A percentile compares a stretch with the other conserved stretches of the same genome.
Evolutionary conservation across 1,284 basidiomycete species (phyloP).

Genomic region (Microbotryum violaceum): DNA sequence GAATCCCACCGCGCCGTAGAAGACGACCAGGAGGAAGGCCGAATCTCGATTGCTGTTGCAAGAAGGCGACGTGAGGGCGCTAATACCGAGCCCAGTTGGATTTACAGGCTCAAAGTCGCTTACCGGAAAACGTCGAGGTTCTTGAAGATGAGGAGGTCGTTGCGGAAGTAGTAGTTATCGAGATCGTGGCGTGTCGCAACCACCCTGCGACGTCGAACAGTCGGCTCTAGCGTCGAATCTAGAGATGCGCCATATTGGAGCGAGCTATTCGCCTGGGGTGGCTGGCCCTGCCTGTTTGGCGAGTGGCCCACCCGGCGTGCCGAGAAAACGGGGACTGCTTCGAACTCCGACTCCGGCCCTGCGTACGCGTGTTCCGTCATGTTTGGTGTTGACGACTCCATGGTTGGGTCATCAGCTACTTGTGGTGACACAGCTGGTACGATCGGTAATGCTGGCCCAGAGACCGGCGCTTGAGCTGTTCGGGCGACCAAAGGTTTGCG

Average conservation of each 20-base stretch:
- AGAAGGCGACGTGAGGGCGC: not conserved
- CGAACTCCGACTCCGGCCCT: no score
- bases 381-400: no score
- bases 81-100: conserved; percentile 5
- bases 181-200: conserved; percentile 73
- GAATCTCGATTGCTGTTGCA: conserved; percentile 55
- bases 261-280: no score
- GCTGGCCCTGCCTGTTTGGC: not conserved
- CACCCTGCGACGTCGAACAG: not conserved
- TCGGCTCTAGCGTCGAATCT: no score
- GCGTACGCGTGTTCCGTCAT: no score
- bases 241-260: no score
- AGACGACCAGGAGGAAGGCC: conserved; percentile 47
- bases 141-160: conserved; percentile 71
- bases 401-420: not conserved
- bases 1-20: conserved; percentile 41
- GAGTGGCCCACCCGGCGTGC: conserved; percentile 25
- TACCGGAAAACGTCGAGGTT: conserved; percentile 81
- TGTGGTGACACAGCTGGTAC: not conserved
- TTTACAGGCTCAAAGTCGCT: not conserved
- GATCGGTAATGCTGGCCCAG: not conserved
- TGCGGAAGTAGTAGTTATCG: conserved; percentile 79
- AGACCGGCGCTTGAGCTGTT: conserved; percentile 1
- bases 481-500: conserved; percentile 77
- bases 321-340: no score